Evolutionary conservation across 345 rosid genomes (phyloP), one percentile per base, ranked within the genome.

Genomic region (Dipteronia sinensis): DNA sequence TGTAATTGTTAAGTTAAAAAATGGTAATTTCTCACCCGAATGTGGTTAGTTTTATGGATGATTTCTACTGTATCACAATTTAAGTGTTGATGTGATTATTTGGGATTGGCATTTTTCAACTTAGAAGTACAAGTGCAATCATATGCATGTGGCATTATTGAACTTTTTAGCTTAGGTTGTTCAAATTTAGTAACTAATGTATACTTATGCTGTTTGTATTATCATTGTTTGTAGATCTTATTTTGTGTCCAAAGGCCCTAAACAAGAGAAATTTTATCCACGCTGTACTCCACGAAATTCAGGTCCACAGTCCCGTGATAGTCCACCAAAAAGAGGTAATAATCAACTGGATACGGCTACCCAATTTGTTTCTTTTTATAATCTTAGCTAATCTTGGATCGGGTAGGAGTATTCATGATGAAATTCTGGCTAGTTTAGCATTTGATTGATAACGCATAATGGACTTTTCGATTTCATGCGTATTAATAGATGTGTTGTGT

Each of bases 261-360:
- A 90, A 81, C 98, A 92, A 85, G 92, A 89, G 70, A 94, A 89
- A 82, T 91, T 91, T 75, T 87, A 84, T 78, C 93, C 93, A 58
- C 92, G 97, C 69, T 94, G 97, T 77, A 90, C 95, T 25, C 95
- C 96, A 3, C 86, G 93, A 83, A 87, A 80, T 84, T 87, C 94
- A 10, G 98, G 97, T 25, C 98, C 99, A 31, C 98, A 94, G 81
- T 94, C 98, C 22, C 92, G 93, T 23, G 97, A 92, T 69, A 88
- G 92, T 51, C 99, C 97, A 4, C 98, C 99, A 3, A 93, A 84
- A 83, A 91, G 99, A 94, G 99, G 99, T 94, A 70, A 73, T 59
- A 4, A 29, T 61, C 15, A 53, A 56, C 22, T 42, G 7, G 13
- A 10, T 44, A 65, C 51, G 40, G 11, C 47, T 0, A 69, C 9